phyloP scores from a whole-genome alignment of 768 basidiomycete species.

The Boletus vermiculosoides region DNA sequence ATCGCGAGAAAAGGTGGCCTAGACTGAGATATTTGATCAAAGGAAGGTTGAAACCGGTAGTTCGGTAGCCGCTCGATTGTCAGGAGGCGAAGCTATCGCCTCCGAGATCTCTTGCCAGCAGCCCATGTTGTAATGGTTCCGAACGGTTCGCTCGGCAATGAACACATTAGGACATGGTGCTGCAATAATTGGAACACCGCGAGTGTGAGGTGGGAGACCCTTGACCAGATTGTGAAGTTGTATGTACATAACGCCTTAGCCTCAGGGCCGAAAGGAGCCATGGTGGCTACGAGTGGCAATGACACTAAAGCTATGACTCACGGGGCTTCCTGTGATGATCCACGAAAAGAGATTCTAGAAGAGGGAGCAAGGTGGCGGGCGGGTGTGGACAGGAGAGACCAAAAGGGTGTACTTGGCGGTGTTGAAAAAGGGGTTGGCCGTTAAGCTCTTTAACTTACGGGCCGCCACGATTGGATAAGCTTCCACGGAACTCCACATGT shows the following conservation, averaged over 20 bases:
- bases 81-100: slow-evolving; percentile 34
- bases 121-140: slow-evolving; percentile 32
- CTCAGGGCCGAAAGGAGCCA: slow-evolving; percentile 13
- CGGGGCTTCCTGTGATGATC: slow-evolving; percentile 27
- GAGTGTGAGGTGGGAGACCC: slow-evolving; percentile 4
- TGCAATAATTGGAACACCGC: slow-evolving; percentile 23
- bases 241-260: slow-evolving; percentile 11
- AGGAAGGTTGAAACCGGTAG: slow-evolving; percentile 30
- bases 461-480: slow-evolving; percentile 36
- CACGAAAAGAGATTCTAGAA: slow-evolving; percentile 18
- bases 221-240: slow-evolving; percentile 12
- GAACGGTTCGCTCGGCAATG: slow-evolving; percentile 28
- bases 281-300: slow-evolving; percentile 5
- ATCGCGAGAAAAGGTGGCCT: slow-evolving; percentile 28
- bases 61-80: slow-evolving; percentile 33
- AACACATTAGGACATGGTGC: slow-evolving; percentile 21
- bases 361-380: not conserved
- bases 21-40: slow-evolving; percentile 30
- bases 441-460: slow-evolving; percentile 45
- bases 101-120: slow-evolving; percentile 35
- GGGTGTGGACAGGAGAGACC: slow-evolving; percentile 15
- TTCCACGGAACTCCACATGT: slow-evolving; percentile 36
- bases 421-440: slow-evolving; percentile 34
- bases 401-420: slow-evolving; percentile 19
- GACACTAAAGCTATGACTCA: not conserved